Percentiles rank a stretch among this genome's conserved stretches.
Evolutionary conservation across 805 yeast genomes (phyloP).

Genomic region (Schwanniomyces pseudopolymorphus): DNA sequence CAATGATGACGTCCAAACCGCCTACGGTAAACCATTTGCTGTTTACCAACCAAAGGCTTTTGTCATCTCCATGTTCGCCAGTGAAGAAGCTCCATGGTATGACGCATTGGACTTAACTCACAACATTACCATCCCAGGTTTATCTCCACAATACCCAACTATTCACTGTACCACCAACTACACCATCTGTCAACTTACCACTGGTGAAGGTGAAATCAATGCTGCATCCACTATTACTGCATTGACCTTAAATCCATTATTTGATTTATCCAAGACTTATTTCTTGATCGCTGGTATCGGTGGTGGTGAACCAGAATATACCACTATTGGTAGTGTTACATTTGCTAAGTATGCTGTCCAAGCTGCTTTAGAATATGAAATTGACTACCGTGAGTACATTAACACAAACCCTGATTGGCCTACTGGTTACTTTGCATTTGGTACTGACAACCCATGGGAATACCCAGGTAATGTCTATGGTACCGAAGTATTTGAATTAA

Average conservation of each 20-base stretch:
- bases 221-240: constrained; percentile 63
- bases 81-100: constrained; percentile 56
- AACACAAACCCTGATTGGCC: constrained; percentile 49
- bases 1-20: constrained; percentile 16
- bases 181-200: constrained; percentile 57
- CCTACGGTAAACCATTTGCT: constrained; percentile 31
- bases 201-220: constrained; percentile 71
- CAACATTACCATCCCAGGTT: constrained; percentile 64
- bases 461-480: constrained; percentile 61
- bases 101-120: constrained; percentile 45
- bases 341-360: constrained; percentile 62
- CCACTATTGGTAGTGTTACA: constrained; percentile 60
- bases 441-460: constrained; percentile 46
- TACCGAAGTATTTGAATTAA: constrained; percentile 63
- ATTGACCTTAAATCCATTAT: constrained; percentile 49
- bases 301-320: constrained; percentile 57
- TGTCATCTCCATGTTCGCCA: constrained; percentile 54
- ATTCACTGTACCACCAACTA: constrained; percentile 55
- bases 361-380: constrained; percentile 58
- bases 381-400: constrained; percentile 47
- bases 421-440: constrained; percentile 59
- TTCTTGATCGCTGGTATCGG: constrained; percentile 67
- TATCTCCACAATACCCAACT: constrained; percentile 58
- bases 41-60: constrained; percentile 53
- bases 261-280: constrained; percentile 60